Conservation (phyloP, 2,329 filamentous ascomycete genomes). For the Peltaster fructicola region DNA sequence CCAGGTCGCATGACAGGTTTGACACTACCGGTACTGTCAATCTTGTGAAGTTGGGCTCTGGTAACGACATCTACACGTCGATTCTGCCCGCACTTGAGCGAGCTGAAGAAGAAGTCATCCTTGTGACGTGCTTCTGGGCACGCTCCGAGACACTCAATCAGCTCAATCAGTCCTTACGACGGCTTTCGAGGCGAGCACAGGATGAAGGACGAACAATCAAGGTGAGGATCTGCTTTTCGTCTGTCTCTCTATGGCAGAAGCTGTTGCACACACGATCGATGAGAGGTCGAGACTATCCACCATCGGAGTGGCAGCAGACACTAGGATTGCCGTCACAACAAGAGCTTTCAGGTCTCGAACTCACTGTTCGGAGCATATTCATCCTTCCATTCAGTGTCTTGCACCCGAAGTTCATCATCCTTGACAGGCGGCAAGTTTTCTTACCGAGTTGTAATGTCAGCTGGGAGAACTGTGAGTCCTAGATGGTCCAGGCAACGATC, state of each 20-base stretch:
- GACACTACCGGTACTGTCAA: conserved; percentile 19
- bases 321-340: conserved; percentile 45
- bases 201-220: conserved; percentile 25
- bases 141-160: conserved; percentile 42
- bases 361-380: conserved; percentile 62
- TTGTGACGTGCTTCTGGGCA: conserved; percentile 75
- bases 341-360: conserved; percentile 41
- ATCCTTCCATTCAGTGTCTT: conserved; percentile 69
- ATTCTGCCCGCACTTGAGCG: conserved; percentile 44
- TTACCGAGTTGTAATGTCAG: conserved; percentile 71
- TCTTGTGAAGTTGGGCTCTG: conserved; percentile 27
- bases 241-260: conserved; percentile 53
- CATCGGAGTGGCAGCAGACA: conserved; percentile 38
- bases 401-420: conserved; percentile 66
- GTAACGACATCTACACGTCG: conserved; percentile 23
- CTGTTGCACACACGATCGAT: conserved; percentile 50
- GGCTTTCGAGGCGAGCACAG: conserved; percentile 36
- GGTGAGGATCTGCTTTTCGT: conserved; percentile 64
- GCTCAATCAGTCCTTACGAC: conserved; percentile 39
- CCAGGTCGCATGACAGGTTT: too few relatives aligned
- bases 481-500: too few relatives aligned
- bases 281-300: conserved; percentile 43
- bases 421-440: conserved; percentile 49
- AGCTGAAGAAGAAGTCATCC: conserved; percentile 47
- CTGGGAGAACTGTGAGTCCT: conserved; percentile 79